phyloP scores from a whole-genome alignment of 495 filamentous ascomycete genomes.

The Penicillium coprophilum region DNA sequence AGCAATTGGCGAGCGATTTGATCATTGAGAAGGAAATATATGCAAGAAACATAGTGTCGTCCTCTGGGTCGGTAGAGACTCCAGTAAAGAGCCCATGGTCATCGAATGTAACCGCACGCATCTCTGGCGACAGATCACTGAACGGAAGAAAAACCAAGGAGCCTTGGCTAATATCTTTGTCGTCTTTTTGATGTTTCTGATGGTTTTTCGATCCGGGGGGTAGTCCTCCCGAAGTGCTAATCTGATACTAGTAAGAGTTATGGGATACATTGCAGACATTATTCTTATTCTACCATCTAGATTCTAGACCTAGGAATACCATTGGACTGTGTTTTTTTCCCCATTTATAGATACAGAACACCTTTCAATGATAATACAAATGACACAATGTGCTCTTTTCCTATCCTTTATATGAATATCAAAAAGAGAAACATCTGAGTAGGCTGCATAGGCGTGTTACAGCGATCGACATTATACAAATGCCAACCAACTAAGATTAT shows the following conservation, averaged over 20 bases:
- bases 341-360: not conserved
- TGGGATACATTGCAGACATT: not conserved
- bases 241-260: not conserved
- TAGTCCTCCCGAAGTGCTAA: not conserved
- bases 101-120: too few relatives aligned
- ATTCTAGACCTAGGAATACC: conserved; percentile 2
- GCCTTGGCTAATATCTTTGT: not conserved
- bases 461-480: conserved; percentile 1
- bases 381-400: not conserved
- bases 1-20: not conserved
- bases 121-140: not conserved
- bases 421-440: not conserved
- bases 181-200: not conserved
- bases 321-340: not conserved
- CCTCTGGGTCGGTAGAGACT: not conserved
- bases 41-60: not conserved
- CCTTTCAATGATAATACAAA: not conserved
- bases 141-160: not conserved
- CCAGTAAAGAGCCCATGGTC: too few relatives aligned
- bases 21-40: not conserved
- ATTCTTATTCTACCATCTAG: not conserved
- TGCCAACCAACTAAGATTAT: conserved; percentile 6
- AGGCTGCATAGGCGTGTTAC: not conserved
- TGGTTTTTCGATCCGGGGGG: not conserved
- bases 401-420: not conserved